phyloP scores from a whole-genome alignment of 2,329 filamentous ascomycete genomes.

The Thelonectria rubi region DNA sequence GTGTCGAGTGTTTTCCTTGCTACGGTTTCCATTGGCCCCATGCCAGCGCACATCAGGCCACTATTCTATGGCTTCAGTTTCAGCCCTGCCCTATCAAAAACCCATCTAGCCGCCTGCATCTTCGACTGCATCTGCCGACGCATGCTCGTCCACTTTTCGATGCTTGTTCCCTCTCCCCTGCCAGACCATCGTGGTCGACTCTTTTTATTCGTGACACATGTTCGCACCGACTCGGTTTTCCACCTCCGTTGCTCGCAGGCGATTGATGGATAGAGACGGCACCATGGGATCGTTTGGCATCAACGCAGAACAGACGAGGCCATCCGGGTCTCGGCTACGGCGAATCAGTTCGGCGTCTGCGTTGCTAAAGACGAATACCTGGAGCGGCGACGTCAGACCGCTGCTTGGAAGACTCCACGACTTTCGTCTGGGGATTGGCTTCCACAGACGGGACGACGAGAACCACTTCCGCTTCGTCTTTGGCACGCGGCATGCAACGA shows the following conservation, averaged over 20 bases:
- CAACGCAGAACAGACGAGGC: constrained; percentile 11
- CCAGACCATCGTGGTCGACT: neutral
- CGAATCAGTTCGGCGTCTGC: constrained; percentile 17
- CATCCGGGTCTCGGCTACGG: constrained; percentile 10
- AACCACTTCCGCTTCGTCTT: constrained; percentile 19
- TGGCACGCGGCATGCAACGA: constrained; percentile 12
- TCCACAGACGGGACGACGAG: constrained; percentile 20
- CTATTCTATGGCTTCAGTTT: constrained; percentile 17
- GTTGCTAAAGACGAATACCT: constrained; percentile 11
- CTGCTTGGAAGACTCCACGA: constrained; percentile 20
- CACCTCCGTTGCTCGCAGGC: constrained; percentile 14
- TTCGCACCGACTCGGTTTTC: constrained; percentile 8
- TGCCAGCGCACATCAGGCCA: constrained; percentile 21
- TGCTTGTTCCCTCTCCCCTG: neutral
- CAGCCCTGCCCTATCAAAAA: constrained; percentile 19
- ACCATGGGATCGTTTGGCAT: constrained; percentile 20
- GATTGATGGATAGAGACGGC: constrained; percentile 11
- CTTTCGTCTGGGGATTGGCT: constrained; percentile 20
- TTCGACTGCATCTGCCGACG: constrained; percentile 19
- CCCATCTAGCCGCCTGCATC: constrained; percentile 21
- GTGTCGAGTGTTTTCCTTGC: constrained; percentile 7
- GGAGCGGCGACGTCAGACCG: constrained; percentile 17
- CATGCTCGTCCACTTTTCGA: constrained; percentile 10
- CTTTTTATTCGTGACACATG: neutral
- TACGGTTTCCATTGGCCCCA: constrained; percentile 11